Evolutionary conservation across 73 alveolate genomes (phyloP).

Genomic region (Paramecium bursaria): DNA sequence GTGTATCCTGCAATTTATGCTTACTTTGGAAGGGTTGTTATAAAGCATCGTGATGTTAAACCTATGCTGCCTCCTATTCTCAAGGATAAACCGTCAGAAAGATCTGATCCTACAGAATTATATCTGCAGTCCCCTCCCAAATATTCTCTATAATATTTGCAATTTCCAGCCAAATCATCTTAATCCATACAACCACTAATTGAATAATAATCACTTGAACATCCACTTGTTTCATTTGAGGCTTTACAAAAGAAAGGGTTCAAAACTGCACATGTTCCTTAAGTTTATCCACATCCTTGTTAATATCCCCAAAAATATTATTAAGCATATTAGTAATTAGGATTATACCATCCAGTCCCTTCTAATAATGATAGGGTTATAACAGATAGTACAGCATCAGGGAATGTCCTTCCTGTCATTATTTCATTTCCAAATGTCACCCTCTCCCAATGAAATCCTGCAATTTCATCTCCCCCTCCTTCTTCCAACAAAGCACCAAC

Average conservation of each 20-base stretch:
- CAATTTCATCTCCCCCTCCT: conserved; percentile 62
- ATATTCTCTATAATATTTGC: conserved; percentile 47
- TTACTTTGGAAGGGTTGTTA: conserved; percentile 2
- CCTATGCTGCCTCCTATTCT: conserved; percentile 15
- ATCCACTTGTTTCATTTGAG: conserved; percentile 29
- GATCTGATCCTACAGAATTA: conserved; percentile 15
- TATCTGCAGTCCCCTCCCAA: conserved; percentile 60
- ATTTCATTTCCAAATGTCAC: conserved; percentile 68
- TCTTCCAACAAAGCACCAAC: conserved; percentile 59
- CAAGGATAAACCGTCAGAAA: background rate
- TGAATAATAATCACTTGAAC: conserved; percentile 26
- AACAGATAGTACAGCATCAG: conserved; percentile 55
- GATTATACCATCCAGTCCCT: conserved; percentile 66
- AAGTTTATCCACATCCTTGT: conserved; percentile 56
- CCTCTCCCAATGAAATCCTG: conserved; percentile 73
- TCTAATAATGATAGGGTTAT: conserved; percentile 58
- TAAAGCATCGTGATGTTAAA: background rate
- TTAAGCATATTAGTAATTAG: conserved; percentile 47
- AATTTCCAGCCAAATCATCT: conserved; percentile 12
- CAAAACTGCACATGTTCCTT: conserved; percentile 27
- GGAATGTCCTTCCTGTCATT: conserved; percentile 68
- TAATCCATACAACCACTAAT: conserved; percentile 29
- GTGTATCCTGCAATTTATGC: background rate
- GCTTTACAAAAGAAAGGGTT: conserved; percentile 25
- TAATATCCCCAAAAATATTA: conserved; percentile 53